Evolutionary conservation across 345 rosid species (phyloP), one percentile per base, ranked within the genome.

Genomic region (Leavenworthia alabamica): DNA sequence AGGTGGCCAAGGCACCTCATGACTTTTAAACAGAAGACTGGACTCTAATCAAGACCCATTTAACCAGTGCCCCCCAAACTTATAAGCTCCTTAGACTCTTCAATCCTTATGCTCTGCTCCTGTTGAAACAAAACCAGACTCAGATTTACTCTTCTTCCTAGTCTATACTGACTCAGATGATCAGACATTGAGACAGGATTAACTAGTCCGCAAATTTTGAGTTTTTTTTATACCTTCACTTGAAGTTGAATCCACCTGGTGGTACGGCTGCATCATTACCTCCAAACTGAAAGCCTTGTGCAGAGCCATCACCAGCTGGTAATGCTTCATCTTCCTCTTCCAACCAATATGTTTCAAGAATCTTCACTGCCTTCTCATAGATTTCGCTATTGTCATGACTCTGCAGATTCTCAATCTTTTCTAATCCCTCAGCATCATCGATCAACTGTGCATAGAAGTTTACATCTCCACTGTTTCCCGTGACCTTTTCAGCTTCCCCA

Each of bases 371-470:
- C 81, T 87, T 87, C 78, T 87, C 95, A 48, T 87, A 87, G 54
- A 87, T 87, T 65, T 87, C 95, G 16, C 76, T 80, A 73, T 85
- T 88, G 79, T 88, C 96, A 36, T 88, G 96, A 60, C 88, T 81
- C 79, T 85, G 96, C 63, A 88, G 83, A 56, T 80, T 83, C 73
- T 85, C 96, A 24, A 88, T 83, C 78, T 88, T 88, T 41, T 88
- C 92, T 64, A 81, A 64, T 1, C 96, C 92, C 20, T 85, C 92
- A 19, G 92, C 86, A 68, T 88, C 96, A 58, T 88, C 96, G 45
- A 85, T 83, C 58, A 82, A 24, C 67, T 88, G 92, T 5, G 88
- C 88, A 55, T 77, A 85, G 15, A 73, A 52, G 73, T 88, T 88
- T 39, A 77, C 78, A 20, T 80, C 95, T 57, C 82, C 86, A 0